phyloP scores from a whole-genome alignment of 345 rosid species.

The Reutealis trisperma region DNA sequence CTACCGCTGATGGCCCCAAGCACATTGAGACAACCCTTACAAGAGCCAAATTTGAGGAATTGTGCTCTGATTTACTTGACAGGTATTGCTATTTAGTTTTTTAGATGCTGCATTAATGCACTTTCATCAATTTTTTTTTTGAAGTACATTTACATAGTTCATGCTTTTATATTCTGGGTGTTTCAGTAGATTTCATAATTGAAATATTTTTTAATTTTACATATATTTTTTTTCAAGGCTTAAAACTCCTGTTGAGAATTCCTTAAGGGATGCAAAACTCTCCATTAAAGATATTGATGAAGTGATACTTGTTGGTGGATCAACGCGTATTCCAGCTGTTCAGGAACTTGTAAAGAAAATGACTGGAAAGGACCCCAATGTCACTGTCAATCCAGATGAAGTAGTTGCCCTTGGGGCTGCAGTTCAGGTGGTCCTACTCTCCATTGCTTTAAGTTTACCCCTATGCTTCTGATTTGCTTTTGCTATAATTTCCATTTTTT shows the following conservation, averaged over 20 bases:
- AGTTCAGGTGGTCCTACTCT: conserved; percentile 65
- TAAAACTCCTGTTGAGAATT: conserved; percentile 80
- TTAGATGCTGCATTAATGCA: not conserved
- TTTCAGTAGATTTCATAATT: not conserved
- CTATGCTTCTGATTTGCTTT: not conserved
- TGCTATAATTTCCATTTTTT: not conserved
- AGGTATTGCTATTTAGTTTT: conserved; percentile 41
- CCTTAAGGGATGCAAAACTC: conserved; percentile 89
- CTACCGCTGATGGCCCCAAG: conserved; percentile 97
- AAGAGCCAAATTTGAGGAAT: conserved; percentile 88
- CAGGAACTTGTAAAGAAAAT: conserved; percentile 88
- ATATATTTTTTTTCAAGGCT: conserved; percentile 44
- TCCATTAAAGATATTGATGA: conserved; percentile 86
- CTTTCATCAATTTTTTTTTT: not conserved
- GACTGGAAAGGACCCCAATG: conserved; percentile 94
- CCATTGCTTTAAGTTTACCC: not conserved
- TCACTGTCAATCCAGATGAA: conserved; percentile 96
- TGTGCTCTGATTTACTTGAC: conserved; percentile 89
- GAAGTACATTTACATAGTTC: not conserved
- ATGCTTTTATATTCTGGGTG: not conserved
- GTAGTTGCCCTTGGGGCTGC: conserved; percentile 99
- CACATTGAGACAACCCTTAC: conserved; percentile 94
- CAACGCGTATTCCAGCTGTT: conserved; percentile 97
- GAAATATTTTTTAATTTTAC: not conserved
- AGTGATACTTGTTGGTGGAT: conserved; percentile 97